Evolutionary conservation across 805 yeast species (phyloP), one percentile per base, ranked within the genome.

Genomic region (Suhomyces tanzawaensis): DNA sequence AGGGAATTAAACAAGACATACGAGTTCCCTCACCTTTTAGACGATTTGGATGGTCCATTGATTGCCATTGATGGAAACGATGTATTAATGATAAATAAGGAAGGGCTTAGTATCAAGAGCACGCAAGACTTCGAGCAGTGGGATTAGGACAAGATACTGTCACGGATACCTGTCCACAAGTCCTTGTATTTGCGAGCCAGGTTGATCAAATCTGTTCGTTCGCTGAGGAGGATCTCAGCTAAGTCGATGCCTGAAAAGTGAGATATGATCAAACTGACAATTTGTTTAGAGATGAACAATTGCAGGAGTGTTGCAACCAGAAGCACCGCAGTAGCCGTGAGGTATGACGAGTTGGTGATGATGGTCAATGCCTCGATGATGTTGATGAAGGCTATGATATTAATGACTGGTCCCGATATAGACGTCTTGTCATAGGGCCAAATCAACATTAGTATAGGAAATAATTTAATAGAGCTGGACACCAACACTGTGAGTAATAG

Each of bases 381-480:
- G 45, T 77, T 82, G 36, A 82, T 57, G 30, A 73, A 72, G 0
- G 85, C 82, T 3, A 82, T 74, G 47, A 78, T 66, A 41, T 75
- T 75, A 21, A 85, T 83, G 7, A 80, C 64, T 4, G 68, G 65
- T 15, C 80, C 73, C 0, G 84, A 82, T 3, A 83, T 69, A 1
- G 82, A 70, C n/a, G 85, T 76, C 26, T 54, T 54, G 54, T 93
- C 96, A 53, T 93, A 93, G 0, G 95, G 93, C 99, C 99, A 93
- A 24, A 93, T 91, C 22, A 93, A 69, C 90, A 91, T 91, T 23
- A 93, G 70, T 14, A 93, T 83, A 0, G 99, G 99, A 45, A 91
- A 82, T 16, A 91, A 68, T 53, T 85, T 87, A 27, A 91, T 82
- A 1, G 86, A 79, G 30, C 87, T 80, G 0, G 97, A 81, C 4